These are phyloP conservation scores for Quercus agrifolia DNA, from an alignment of 306 rosid genomes.

Conservation along the genomic window DNA sequence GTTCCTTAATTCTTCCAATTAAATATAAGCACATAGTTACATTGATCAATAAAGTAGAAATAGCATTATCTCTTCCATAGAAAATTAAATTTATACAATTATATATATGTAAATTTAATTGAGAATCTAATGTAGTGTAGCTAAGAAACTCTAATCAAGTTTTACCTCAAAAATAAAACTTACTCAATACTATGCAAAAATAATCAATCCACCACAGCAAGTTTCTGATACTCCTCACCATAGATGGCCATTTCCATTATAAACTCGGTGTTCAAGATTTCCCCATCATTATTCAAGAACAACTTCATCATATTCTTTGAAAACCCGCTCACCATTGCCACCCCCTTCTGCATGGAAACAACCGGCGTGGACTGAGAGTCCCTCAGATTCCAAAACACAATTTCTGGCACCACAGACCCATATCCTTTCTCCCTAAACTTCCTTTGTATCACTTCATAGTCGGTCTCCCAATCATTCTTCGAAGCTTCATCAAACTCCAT, in stretches of 20 bases:
- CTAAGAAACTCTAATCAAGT: too few relatives aligned
- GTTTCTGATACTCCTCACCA: slow-evolving; percentile 42
- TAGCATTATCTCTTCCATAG: too few relatives aligned
- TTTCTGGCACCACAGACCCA: slow-evolving; percentile 50
- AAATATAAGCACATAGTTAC: too few relatives aligned
- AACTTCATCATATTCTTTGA: slow-evolving; percentile 69
- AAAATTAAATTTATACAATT: too few relatives aligned
- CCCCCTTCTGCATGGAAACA: slow-evolving; percentile 45
- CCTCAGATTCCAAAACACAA: slow-evolving; percentile 74
- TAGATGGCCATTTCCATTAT: slow-evolving; percentile 46
- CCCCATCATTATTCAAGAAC: slow-evolving; percentile 50
- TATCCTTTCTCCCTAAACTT: slow-evolving; percentile 51
- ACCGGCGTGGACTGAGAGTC: slow-evolving; percentile 55
- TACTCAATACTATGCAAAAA: too few relatives aligned
- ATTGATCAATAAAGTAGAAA: too few relatives aligned
- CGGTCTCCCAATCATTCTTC: slow-evolving; percentile 52
- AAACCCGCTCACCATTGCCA: slow-evolving; percentile 64
- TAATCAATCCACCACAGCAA: slow-evolving; percentile 34
- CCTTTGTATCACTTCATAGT: slow-evolving; percentile 51
- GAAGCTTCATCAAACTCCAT: slow-evolving; percentile 73
- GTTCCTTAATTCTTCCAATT: too few relatives aligned
- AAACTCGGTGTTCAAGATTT: slow-evolving; percentile 18
- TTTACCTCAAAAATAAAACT: too few relatives aligned
- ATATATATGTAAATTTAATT: too few relatives aligned
- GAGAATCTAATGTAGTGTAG: too few relatives aligned